These are phyloP conservation scores for Madurella fahalii DNA, from an alignment of 2,329 filamentous ascomycete genomes.

Conservation along the genomic window DNA sequence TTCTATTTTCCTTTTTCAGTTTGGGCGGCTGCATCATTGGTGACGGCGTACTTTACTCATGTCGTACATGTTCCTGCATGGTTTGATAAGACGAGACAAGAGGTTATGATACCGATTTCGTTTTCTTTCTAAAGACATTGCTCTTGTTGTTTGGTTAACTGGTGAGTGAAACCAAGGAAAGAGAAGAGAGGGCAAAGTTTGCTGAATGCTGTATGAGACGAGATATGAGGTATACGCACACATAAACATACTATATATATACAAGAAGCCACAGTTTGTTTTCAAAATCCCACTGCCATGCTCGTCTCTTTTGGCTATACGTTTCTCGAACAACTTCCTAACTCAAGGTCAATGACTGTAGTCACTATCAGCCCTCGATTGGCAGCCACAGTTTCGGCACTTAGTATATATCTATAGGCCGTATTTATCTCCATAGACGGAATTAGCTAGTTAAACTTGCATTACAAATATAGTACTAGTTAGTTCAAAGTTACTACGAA, in stretches of 20 bases:
- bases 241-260: not conserved
- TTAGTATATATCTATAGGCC: too few species aligned
- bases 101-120: not conserved
- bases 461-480: too few species aligned
- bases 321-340: too few species aligned
- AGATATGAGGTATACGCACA: not conserved
- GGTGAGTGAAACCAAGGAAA: not conserved
- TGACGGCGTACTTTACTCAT: not conserved
- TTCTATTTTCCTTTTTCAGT: not conserved
- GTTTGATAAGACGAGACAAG: not conserved
- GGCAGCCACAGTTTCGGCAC: too few species aligned
- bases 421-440: too few species aligned
- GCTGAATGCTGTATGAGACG: not conserved
- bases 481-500: too few species aligned
- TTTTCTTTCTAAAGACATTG: not conserved
- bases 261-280: too few species aligned
- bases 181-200: not conserved
- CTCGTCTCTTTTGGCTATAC: too few species aligned
- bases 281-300: too few species aligned
- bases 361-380: too few species aligned
- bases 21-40: conserved; percentile 9
- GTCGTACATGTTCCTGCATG: not conserved
- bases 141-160: not conserved
- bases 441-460: too few species aligned
- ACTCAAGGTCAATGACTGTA: too few species aligned